A percentile compares a stretch with the other conserved stretches of the same genome.
phyloP scores from a whole-genome alignment of 2,329 filamentous ascomycete genomes.

The Alternaria infectoria region DNA sequence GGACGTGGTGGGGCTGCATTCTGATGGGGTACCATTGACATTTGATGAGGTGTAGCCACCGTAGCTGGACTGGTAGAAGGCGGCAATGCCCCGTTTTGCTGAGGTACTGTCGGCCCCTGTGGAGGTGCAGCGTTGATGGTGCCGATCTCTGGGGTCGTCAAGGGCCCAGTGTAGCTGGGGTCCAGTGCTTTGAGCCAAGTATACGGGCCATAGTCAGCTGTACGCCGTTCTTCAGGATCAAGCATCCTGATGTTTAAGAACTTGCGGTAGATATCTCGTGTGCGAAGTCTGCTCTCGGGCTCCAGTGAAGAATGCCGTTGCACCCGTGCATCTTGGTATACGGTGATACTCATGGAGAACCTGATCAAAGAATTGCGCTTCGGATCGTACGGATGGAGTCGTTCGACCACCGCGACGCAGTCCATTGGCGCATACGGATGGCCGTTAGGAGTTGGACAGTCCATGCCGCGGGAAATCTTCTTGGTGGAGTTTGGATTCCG shows the following conservation, averaged over 20 bases:
- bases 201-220: neutral
- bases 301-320: neutral
- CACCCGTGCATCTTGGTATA: accelerated
- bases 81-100: neutral
- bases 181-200: neutral
- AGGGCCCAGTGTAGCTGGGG: neutral
- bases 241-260: neutral
- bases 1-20: neutral
- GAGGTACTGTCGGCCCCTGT: neutral
- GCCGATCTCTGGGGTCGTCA: neutral
- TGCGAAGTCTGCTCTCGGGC: neutral
- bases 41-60: neutral
- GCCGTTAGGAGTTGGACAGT: neutral
- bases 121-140: neutral
- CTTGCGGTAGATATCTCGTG: neutral
- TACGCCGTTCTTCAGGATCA: neutral
- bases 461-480: too few relatives aligned
- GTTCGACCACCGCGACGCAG: neutral
- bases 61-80: neutral
- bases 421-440: neutral
- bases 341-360: neutral
- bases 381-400: neutral
- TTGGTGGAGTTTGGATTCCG: neutral
- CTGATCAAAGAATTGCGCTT: neutral
- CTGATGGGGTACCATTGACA: neutral